A percentile compares a stretch with the other conserved stretches of the same genome.
Evolutionary conservation across 495 filamentous ascomycete genomes (phyloP).

Genomic region (Aspergillus cavernicola): DNA sequence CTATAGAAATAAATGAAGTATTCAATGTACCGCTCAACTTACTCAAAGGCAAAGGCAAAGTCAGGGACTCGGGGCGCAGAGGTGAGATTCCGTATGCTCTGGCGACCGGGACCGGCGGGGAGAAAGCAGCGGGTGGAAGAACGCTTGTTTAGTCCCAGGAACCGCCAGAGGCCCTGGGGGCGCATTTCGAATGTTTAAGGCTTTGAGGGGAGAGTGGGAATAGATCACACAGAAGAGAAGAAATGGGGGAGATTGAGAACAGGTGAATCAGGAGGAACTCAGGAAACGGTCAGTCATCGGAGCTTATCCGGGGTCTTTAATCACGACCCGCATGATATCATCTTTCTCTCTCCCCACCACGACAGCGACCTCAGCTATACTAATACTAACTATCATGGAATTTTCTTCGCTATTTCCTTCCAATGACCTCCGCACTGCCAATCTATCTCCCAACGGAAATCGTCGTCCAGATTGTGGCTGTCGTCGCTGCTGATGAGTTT

Average conservation of each 20-base stretch:
- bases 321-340: slow-evolving; percentile 15
- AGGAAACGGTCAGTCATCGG: slow-evolving; percentile 4
- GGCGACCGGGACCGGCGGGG: slow-evolving; percentile 14
- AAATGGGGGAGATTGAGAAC: too few relatives aligned
- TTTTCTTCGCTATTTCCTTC: not conserved
- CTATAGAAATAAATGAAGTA: not conserved
- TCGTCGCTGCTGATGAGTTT: slow-evolving; percentile 21
- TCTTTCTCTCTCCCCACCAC: not conserved
- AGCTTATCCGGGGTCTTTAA: not conserved
- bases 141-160: slow-evolving; percentile 30
- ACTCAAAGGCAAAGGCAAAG: slow-evolving; percentile 88
- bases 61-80: slow-evolving; percentile 41
- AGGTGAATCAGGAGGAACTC: not conserved
- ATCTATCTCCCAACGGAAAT: slow-evolving; percentile 50
- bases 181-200: slow-evolving; percentile 20
- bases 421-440: slow-evolving; percentile 15
- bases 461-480: slow-evolving; percentile 42
- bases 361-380: not conserved
- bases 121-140: slow-evolving; percentile 19
- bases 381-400: slow-evolving; percentile 8
- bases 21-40: slow-evolving; percentile 27
- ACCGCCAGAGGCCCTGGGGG: slow-evolving; percentile 24
- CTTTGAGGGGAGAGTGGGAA: not conserved
- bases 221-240: not conserved
- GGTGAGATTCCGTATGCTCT: slow-evolving; percentile 32